phyloP scores from a whole-genome alignment of 2,329 filamentous ascomycete species.

The Coniochaeta sp. region DNA sequence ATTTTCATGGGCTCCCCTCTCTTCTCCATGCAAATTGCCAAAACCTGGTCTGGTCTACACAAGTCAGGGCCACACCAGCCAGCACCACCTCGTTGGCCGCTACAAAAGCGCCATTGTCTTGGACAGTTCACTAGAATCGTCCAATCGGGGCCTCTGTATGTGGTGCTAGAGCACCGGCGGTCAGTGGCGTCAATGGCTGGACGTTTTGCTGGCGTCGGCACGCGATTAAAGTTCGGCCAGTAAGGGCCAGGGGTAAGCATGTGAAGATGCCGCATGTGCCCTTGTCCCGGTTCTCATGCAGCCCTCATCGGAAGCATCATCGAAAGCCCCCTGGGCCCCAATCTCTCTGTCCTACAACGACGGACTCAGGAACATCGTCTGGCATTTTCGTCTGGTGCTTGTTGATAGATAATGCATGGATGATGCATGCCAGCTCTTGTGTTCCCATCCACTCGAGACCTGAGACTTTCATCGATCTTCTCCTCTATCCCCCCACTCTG shows the following conservation, averaged over 20 bases:
- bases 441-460: too few relatives aligned
- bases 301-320: background rate
- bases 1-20: background rate
- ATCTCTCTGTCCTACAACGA: too few relatives aligned
- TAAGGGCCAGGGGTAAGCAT: background rate
- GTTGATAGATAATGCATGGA: too few relatives aligned
- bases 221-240: background rate
- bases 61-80: background rate
- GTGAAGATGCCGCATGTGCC: background rate
- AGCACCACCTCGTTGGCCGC: background rate
- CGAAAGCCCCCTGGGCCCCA: too few relatives aligned
- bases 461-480: too few relatives aligned
- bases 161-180: background rate
- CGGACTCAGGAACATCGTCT: too few relatives aligned
- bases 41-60: background rate
- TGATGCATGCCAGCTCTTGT: too few relatives aligned
- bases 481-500: too few relatives aligned
- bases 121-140: background rate
- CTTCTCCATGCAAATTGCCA: background rate
- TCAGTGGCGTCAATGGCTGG: background rate
- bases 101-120: background rate
- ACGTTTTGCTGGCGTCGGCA: conserved; percentile 1
- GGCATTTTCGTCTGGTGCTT: too few relatives aligned
- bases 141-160: background rate
- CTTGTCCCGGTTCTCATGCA: background rate